phyloP scores from a whole-genome alignment of 2,329 filamentous ascomycete species.

The Talaromyces islandicus region DNA sequence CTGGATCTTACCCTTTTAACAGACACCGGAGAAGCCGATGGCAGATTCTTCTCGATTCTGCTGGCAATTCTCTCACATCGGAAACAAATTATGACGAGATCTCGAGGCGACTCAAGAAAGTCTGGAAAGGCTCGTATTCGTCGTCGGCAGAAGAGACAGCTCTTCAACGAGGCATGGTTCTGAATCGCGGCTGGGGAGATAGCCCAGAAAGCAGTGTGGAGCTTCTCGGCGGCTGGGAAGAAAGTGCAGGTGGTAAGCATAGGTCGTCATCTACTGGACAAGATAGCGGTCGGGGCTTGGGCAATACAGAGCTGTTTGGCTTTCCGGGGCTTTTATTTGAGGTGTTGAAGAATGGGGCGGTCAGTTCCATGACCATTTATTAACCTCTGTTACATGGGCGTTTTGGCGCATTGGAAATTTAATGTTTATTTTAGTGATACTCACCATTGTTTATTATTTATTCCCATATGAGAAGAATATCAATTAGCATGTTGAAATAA shows the following conservation, averaged over 20 bases:
- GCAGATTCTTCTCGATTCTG: conserved; percentile 54
- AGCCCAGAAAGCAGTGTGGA: conserved; percentile 87
- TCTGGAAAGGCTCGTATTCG: conserved; percentile 64
- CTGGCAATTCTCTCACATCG: conserved; percentile 54
- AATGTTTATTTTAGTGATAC: neutral
- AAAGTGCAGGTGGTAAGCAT: conserved; percentile 48
- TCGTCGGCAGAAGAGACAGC: conserved; percentile 49
- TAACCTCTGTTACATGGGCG: conserved; percentile 35
- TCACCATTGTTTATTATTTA: neutral
- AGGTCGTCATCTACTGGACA: conserved; percentile 37
- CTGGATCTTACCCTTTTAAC: conserved; percentile 95
- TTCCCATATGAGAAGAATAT: neutral
- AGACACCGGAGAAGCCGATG: conserved; percentile 84
- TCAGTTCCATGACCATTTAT: conserved; percentile 86
- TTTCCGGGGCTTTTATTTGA: conserved; percentile 95
- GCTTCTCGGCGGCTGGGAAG: conserved; percentile 79
- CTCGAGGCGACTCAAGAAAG: conserved; percentile 59
- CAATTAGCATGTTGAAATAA: neutral
- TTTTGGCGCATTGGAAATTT: neutral
- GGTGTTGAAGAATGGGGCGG: conserved; percentile 83
- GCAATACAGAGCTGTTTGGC: conserved; percentile 80
- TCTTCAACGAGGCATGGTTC: conserved; percentile 64
- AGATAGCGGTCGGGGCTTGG: conserved; percentile 52
- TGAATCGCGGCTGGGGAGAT: conserved; percentile 87
- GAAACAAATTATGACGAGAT: conserved; percentile 74